Conservation (phyloP, 1,284 basidiomycete genomes). For the Puccinia novopanici region DNA sequence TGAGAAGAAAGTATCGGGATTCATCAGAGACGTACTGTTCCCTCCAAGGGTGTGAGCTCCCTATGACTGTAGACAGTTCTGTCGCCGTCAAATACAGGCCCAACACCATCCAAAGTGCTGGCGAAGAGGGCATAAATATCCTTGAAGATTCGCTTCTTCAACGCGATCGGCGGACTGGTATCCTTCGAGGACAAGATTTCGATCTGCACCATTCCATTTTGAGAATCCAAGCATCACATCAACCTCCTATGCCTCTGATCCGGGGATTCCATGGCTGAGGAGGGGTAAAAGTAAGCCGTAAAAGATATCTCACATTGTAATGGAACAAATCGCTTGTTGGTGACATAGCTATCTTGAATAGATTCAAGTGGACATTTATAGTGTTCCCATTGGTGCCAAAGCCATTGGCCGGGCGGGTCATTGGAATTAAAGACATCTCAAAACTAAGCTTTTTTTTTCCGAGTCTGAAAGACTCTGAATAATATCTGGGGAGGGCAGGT, state of each 20-base stretch:
- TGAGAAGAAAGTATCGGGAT: neutral
- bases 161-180: slow-evolving; percentile 24
- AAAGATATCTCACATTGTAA: slow-evolving; percentile 35
- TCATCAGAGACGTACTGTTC: neutral
- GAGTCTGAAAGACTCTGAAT: too few relatives aligned
- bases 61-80: slow-evolving; percentile 29
- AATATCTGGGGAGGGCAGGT: too few relatives aligned
- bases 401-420: slow-evolving; percentile 20
- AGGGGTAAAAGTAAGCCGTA: too few relatives aligned
- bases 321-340: neutral
- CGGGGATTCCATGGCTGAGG: too few relatives aligned
- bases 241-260: too few relatives aligned
- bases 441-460: neutral
- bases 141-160: slow-evolving; percentile 34
- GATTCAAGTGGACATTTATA: slow-evolving; percentile 19
- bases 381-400: neutral
- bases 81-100: slow-evolving; percentile 35
- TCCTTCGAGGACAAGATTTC: slow-evolving; percentile 23
- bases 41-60: slow-evolving; percentile 21
- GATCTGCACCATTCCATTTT: neutral
- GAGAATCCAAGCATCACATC: too few relatives aligned
- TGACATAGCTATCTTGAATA: slow-evolving; percentile 9
- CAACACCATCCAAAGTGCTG: neutral
- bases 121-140: neutral
- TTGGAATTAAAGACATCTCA: slow-evolving; percentile 22